Evolutionary conservation across 306 rosid genomes (phyloP), one percentile per base, ranked within the genome.

Genomic region (Cicer chorassanicum): DNA sequence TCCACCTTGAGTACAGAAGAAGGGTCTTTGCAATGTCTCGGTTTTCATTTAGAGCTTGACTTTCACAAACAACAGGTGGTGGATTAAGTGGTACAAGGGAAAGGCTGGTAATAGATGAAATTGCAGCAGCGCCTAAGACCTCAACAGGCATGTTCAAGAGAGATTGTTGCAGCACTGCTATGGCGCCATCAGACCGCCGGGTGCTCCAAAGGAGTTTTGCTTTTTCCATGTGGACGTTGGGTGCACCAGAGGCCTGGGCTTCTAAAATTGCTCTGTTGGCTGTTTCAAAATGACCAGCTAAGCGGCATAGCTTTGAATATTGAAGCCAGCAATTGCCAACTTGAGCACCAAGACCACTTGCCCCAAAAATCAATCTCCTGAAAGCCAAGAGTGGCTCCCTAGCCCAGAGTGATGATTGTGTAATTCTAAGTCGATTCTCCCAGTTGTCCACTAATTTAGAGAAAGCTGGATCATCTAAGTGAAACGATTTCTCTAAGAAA

Each of bases 321-420:
- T 94, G 98, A 87, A 91, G 95, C 97, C 98, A 94, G 86, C 97
- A 91, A 81, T 81, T 78, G 73, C 98, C 96, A 83, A 91, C 97
- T 82, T 91, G 96, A 84, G 97, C 88, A 65, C 88, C 87, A 71
- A 87, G 88, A 80, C 88, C 80, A 86, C 95, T 88, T 63, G 86
- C 83, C 72, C 93, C 84, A 72, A 91, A 94, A 76, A 94, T 92
- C 87, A 88, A 49, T 78, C 96, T 94, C 79, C 96, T 82, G 53
- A 94, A 88, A 68, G 97, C 88, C 86, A 94, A 72, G 67, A 88
- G 96, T 62, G 98, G 96, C 86, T 94, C 97, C 83, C 98, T 94
- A 45, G 97, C 89, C 98, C 98, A 94, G 19, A 91, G 88, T 55
- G 96, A 91, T 54, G 98, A 82, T 67, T 94, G 97, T 1, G 98